Evolutionary conservation across 2,329 filamentous ascomycete genomes (phyloP).

Genomic region (Zymoseptoria passerinii): DNA sequence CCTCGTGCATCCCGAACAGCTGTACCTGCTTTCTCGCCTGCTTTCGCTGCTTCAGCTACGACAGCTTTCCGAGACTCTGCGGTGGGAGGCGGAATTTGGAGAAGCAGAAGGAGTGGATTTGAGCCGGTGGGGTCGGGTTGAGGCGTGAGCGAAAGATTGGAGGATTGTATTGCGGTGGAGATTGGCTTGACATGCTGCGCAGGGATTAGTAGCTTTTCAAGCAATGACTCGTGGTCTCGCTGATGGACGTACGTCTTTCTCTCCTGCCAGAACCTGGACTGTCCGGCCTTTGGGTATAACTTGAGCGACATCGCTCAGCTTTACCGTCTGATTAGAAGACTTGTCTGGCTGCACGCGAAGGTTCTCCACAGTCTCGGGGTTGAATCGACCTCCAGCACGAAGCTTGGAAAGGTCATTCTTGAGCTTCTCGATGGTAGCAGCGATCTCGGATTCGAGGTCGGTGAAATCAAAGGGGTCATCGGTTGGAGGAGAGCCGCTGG

Average conservation of each 20-base stretch:
- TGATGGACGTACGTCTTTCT: constrained; percentile 48
- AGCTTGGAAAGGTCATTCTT: constrained; percentile 56
- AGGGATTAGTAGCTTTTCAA: neutral
- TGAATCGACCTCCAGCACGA: constrained; percentile 54
- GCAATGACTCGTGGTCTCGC: neutral
- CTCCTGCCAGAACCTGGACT: constrained; percentile 55
- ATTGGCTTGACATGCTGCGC: constrained; percentile 48
- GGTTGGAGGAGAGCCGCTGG: constrained; percentile 19
- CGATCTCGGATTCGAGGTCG: constrained; percentile 48
- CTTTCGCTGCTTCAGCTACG: constrained; percentile 31
- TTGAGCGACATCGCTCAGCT: constrained; percentile 56
- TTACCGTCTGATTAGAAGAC: constrained; percentile 41
- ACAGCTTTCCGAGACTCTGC: constrained; percentile 40
- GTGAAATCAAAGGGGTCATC: constrained; percentile 56
- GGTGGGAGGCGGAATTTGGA: constrained; percentile 50
- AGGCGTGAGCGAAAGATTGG: constrained; percentile 43
- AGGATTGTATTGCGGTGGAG: constrained; percentile 44
- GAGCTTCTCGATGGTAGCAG: constrained; percentile 47
- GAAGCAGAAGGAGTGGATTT: constrained; percentile 44
- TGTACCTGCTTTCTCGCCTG: constrained; percentile 36
- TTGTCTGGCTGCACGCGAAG: constrained; percentile 53
- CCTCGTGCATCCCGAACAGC: constrained; percentile 37
- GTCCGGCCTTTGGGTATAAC: constrained; percentile 57
- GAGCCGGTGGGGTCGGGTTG: constrained; percentile 42
- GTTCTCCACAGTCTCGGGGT: constrained; percentile 52